Evolutionary conservation across 306 rosid species (phyloP).

Genomic region (Vigna hirtella): DNA sequence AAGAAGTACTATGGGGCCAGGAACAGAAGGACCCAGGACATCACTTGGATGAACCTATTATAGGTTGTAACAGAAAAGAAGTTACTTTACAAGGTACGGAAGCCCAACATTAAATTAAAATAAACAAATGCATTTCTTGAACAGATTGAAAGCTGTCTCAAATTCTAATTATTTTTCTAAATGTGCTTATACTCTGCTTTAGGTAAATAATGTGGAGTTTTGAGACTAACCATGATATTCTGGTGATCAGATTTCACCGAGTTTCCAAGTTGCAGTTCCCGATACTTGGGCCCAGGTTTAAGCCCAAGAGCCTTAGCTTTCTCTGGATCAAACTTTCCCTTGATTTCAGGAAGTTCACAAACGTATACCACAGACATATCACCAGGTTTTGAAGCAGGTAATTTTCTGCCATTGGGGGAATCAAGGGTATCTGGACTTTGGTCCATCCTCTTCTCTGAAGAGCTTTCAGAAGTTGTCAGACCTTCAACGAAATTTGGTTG

Average conservation of each 20-base stretch:
- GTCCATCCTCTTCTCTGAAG: constrained; percentile 43
- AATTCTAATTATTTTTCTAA: constrained; percentile 1
- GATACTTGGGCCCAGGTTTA: constrained; percentile 82
- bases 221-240: constrained; percentile 69
- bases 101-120: constrained; percentile 36
- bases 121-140: constrained; percentile 34
- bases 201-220: constrained; percentile 28
- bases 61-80: constrained; percentile 41
- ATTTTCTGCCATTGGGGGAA: constrained; percentile 44
- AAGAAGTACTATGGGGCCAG: constrained; percentile 93
- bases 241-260: constrained; percentile 82
- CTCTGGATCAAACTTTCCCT: constrained; percentile 81
- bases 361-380: constrained; percentile 91
- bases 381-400: constrained; percentile 63
- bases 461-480: constrained; percentile 40
- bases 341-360: constrained; percentile 87
- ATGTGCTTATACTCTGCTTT: constrained; percentile 28
- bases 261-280: constrained; percentile 80
- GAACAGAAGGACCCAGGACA: constrained; percentile 88
- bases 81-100: constrained; percentile 31
- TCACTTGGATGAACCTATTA: constrained; percentile 91
- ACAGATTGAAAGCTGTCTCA: constrained; percentile 26
- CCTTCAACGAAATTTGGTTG: constrained; percentile 56
- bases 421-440: constrained; percentile 43
- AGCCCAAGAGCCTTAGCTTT: constrained; percentile 85